Conservation (phyloP, 306 rosid genomes). For the Malus orientalis region DNA sequence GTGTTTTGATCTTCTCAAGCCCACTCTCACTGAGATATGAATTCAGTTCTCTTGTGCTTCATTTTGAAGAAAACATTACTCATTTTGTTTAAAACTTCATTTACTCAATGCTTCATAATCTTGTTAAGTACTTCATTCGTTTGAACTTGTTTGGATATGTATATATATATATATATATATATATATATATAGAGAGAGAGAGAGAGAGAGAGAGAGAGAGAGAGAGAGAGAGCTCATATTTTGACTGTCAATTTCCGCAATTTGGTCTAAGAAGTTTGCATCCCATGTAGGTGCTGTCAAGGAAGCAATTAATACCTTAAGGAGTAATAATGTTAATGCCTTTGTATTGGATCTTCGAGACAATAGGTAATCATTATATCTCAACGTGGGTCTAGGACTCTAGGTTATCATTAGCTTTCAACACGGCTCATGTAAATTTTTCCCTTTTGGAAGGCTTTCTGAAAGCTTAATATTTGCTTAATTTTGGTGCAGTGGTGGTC, state of each 20-base stretch:
- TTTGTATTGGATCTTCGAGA: conserved; percentile 97
- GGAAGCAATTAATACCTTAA: conserved; percentile 75
- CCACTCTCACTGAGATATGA: neutral
- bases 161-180: too few relatives aligned
- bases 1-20: neutral
- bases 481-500: conserved; percentile 89
- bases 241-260: neutral
- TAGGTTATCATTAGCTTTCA: conserved; percentile 43
- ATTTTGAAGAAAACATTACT: neutral
- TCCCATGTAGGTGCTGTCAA: conserved; percentile 71
- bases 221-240: neutral
- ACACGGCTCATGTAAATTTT: conserved; percentile 18
- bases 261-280: conserved; percentile 16
- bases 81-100: neutral
- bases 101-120: neutral
- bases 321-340: conserved; percentile 72
- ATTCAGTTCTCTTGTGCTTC: neutral
- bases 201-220: too few relatives aligned
- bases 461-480: conserved; percentile 37
- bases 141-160: neutral
- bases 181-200: neutral
- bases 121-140: neutral
- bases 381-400: neutral
- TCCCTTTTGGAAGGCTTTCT: conserved; percentile 31
- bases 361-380: conserved; percentile 58